Evolutionary conservation across 768 basidiomycete genomes (phyloP), one percentile per base, ranked within the genome.

Genomic region (Inosperma sp.): DNA sequence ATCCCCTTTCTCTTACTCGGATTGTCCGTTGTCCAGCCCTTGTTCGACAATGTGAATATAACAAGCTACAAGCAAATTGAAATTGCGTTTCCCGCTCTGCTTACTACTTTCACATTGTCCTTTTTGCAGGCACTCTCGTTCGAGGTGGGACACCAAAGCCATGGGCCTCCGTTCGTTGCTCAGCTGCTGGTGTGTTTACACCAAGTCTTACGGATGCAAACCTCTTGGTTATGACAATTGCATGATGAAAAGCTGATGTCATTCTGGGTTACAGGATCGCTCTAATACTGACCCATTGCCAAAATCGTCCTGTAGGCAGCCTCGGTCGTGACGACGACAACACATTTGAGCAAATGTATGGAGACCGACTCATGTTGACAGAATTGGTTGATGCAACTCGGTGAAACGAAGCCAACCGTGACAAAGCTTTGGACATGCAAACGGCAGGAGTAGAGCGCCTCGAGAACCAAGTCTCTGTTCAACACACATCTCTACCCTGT

Each of bases 241-340:
- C 43, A 29, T 13, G 43, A 30, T 3, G 43, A 44, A 44, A 44
- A 44, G 43, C 22, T 44, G 29, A 44, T 30, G 40, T 41, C 40
- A 14, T 41, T 25, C n/a, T n/a, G n/a, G n/a, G 40, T 23, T 1
- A 41, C 3, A 16, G 40, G 40, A 41, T 14, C 40, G 5, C 23
- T 25, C 22, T 23, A 23, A n/a, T n/a, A n/a, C n/a, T n/a, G n/a
- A n/a, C n/a, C n/a, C n/a, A n/a, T n/a, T n/a, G n/a, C n/a, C n/a
- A n/a, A n/a, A n/a, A n/a, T n/a, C n/a, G n/a, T n/a, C n/a, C n/a
- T n/a, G n/a, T n/a, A n/a, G n/a, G n/a, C n/a, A n/a, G n/a, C n/a
- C n/a, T n/a, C n/a, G n/a, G n/a, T n/a, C n/a, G n/a, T n/a, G n/a
- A n/a, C n/a, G n/a, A n/a, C n/a, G n/a, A n/a, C n/a, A n/a, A n/a